Conservation (phyloP, 2,329 filamentous ascomycete species). For the Claviceps sp. region DNA sequence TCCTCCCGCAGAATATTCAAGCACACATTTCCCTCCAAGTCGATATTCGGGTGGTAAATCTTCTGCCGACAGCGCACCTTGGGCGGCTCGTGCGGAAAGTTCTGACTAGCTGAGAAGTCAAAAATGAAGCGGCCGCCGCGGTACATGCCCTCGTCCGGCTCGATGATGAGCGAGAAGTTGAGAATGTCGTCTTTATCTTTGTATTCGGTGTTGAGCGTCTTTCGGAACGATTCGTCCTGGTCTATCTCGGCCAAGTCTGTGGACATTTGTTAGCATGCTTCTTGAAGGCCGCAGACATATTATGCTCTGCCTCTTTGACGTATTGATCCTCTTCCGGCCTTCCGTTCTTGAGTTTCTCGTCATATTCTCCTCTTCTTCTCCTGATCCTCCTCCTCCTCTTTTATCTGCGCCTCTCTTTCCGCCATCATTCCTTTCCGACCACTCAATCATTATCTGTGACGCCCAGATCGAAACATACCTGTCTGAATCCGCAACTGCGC, state of each 20-base stretch:
- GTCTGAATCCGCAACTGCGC: constrained; percentile 93
- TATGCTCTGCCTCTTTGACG: not conserved
- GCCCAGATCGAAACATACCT: constrained; percentile 38
- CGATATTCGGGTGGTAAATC: constrained; percentile 99
- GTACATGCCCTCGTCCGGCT: constrained; percentile 80
- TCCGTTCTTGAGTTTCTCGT: not conserved
- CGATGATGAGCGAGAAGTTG: constrained; percentile 69
- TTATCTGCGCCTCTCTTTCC: too few species aligned
- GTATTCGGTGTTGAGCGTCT: constrained; percentile 71
- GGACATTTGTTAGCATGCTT: too few species aligned
- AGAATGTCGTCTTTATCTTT: constrained; percentile 75
- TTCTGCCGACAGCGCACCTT: constrained; percentile 96
- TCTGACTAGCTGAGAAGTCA: constrained; percentile 82
- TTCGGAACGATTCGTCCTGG: constrained; percentile 42
- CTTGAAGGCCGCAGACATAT: too few species aligned
- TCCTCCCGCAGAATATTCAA: constrained; percentile 94
- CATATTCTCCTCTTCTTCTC: not conserved
- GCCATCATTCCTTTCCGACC: too few species aligned
- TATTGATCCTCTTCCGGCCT: not conserved
- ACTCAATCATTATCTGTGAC: too few species aligned
- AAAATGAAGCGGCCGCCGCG: constrained; percentile 80
- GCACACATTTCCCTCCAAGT: constrained; percentile 94
- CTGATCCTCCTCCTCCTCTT: not conserved
- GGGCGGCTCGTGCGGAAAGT: constrained; percentile 92
- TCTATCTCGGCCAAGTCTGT: constrained; percentile 66